Conservation (phyloP, 2,329 filamentous ascomycete genomes). For the Diplodia seriata region DNA sequence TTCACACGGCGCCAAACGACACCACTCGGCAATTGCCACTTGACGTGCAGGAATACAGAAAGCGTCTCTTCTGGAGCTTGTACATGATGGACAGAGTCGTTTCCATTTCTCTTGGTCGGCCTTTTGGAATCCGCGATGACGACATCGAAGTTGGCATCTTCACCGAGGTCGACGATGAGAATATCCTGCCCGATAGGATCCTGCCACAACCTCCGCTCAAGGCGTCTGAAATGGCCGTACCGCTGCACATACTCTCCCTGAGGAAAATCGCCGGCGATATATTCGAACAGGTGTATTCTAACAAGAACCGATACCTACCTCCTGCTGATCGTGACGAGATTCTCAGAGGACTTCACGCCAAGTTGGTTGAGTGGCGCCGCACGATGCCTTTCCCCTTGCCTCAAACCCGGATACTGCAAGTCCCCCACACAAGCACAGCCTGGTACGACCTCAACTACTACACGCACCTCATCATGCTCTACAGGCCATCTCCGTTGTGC, state of each 20-base stretch:
- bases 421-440: constrained; percentile 53
- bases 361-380: constrained; percentile 55
- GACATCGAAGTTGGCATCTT: constrained; percentile 56
- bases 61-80: constrained; percentile 56
- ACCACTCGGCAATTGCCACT: constrained; percentile 2
- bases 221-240: constrained; percentile 45
- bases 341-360: constrained; percentile 48
- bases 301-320: constrained; percentile 30
- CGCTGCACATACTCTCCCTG: constrained; percentile 53
- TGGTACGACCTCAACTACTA: constrained; percentile 61
- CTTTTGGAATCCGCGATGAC: constrained; percentile 56
- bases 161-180: constrained; percentile 47
- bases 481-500: constrained; percentile 54
- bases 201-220: constrained; percentile 34
- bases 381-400: constrained; percentile 24
- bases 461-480: constrained; percentile 54
- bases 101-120: constrained; percentile 54
- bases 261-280: constrained; percentile 54
- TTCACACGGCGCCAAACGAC: constrained; percentile 46
- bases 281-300: constrained; percentile 49
- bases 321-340: constrained; percentile 38
- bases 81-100: constrained; percentile 61
- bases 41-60: constrained; percentile 49
- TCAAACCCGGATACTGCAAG: constrained; percentile 34
- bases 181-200: constrained; percentile 24